A percentile compares a stretch with the other conserved stretches of the same genome.
Evolutionary conservation across 1,284 basidiomycete genomes (phyloP).

Genomic region (Fomes fomentarius): DNA sequence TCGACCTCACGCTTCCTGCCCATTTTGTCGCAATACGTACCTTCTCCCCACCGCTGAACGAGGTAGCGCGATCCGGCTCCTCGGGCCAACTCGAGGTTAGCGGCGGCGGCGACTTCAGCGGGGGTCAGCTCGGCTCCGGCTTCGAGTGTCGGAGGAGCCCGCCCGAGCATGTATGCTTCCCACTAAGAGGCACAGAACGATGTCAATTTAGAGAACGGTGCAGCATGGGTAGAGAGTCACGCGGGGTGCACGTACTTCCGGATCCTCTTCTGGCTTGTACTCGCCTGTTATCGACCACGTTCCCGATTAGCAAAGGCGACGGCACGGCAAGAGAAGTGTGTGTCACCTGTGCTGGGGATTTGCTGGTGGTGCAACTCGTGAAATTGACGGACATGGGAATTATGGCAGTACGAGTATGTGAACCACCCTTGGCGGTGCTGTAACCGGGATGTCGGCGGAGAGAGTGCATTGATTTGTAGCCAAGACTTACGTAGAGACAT

Average conservation of each 20-base stretch:
- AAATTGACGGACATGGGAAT: conserved; percentile 88
- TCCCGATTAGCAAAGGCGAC: conserved; percentile 26
- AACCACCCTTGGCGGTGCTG: conserved; percentile 91
- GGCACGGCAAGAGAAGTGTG: conserved; percentile 9
- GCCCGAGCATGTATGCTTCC: conserved; percentile 81
- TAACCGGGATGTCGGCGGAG: conserved; percentile 21
- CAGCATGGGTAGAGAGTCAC: conserved; percentile 25
- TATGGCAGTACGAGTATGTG: conserved; percentile 95
- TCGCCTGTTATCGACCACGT: conserved; percentile 49
- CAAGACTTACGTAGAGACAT: conserved; percentile 75
- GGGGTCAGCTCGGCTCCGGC: conserved; percentile 68
- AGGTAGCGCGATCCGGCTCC: conserved; percentile 86
- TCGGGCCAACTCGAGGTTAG: conserved; percentile 74
- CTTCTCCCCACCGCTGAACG: conserved; percentile 89
- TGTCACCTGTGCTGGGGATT: conserved; percentile 65
- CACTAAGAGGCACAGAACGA: conserved; percentile 48
- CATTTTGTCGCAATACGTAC: conserved; percentile 91
- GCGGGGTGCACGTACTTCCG: conserved; percentile 53
- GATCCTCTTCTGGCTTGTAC: conserved; percentile 80
- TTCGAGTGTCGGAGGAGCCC: conserved; percentile 62
- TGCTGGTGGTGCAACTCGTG: conserved; percentile 66
- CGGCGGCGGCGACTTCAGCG: conserved; percentile 64
- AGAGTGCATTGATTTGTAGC: conserved; percentile 5
- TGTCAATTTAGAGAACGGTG: conserved; percentile 24
- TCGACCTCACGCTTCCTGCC: conserved; percentile 85